phyloP scores from a whole-genome alignment of 805 yeast genomes.

The Metschnikowia orientalis region DNA sequence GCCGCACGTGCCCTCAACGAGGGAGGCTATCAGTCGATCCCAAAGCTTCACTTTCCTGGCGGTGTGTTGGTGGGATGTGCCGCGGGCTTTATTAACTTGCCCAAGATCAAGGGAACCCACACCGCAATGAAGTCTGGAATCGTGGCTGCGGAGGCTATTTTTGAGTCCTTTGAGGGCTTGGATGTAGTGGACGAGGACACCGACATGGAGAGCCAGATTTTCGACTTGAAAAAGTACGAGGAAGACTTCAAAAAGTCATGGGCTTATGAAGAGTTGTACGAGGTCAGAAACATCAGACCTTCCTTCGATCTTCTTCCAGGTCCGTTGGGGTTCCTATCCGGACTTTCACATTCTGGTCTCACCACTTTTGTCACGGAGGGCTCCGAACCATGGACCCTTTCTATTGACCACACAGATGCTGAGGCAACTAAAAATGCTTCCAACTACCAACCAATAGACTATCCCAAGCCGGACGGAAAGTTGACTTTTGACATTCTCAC shows the following conservation, averaged over 20 bases:
- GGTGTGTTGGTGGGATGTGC: slow-evolving; percentile 93
- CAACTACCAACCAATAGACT: slow-evolving; percentile 65
- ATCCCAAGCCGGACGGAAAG: slow-evolving; percentile 95
- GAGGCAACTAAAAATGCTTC: slow-evolving; percentile 64
- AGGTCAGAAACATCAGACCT: slow-evolving; percentile 88
- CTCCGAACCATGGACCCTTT: slow-evolving; percentile 81
- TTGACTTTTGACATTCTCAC: slow-evolving; percentile 89
- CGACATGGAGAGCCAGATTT: slow-evolving; percentile 37
- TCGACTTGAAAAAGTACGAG: slow-evolving; percentile 59
- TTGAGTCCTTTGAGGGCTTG: slow-evolving; percentile 39
- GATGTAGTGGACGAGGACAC: slow-evolving; percentile 42
- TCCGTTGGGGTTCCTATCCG: slow-evolving; percentile 74
- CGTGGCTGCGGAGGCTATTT: slow-evolving; percentile 87
- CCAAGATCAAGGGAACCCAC: slow-evolving; percentile 96
- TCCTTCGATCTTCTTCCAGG: slow-evolving; percentile 56
- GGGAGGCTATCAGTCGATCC: slow-evolving; percentile 94
- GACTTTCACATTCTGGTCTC: slow-evolving; percentile 78
- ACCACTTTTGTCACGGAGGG: slow-evolving; percentile 79
- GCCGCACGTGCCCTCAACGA: slow-evolving; percentile 97
- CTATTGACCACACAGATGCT: slow-evolving; percentile 67
- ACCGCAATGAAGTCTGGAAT: slow-evolving; percentile 96
- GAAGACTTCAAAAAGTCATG: slow-evolving; percentile 68
- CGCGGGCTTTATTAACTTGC: slow-evolving; percentile 96
- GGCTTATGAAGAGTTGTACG: slow-evolving; percentile 78
- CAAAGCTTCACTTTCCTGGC: slow-evolving; percentile 89